These are phyloP conservation scores for Ceratocystis ficicola DNA, from an alignment of 2,329 filamentous ascomycete genomes.

Conservation along the genomic window DNA sequence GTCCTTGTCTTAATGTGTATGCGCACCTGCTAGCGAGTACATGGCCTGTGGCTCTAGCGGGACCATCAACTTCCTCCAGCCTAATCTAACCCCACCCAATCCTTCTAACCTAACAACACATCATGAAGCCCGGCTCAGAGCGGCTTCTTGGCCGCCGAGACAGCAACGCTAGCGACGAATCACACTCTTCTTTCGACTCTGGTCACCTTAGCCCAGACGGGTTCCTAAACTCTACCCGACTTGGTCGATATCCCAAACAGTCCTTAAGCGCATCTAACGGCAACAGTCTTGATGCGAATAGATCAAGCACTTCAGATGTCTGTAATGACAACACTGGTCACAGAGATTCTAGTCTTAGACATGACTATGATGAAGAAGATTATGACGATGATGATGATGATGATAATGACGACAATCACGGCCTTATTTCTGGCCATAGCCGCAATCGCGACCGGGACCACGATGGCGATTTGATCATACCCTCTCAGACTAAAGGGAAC, in stretches of 20 bases:
- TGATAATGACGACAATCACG: neutral
- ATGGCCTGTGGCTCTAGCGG: neutral
- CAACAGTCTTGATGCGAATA: neutral
- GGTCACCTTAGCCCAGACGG: neutral
- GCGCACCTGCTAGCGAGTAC: neutral
- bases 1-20: neutral
- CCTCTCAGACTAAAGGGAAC: neutral
- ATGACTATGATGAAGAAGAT: no score
- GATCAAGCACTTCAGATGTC: neutral
- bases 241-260: constrained; percentile 8
- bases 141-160: neutral
- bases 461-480: neutral
- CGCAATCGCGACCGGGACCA: neutral
- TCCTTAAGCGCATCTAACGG: neutral
- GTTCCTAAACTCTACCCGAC: neutral
- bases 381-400: no score
- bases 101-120: no score
- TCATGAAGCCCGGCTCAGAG: constrained; percentile 5
- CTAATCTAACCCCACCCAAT: neutral
- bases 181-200: neutral
- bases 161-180: neutral
- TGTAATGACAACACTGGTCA: neutral
- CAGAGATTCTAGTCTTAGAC: neutral
- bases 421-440: neutral
- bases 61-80: neutral